These are phyloP conservation scores for Pelargonium cotyledonis DNA, from an alignment of 441 rosid species.

Conservation along the genomic window DNA sequence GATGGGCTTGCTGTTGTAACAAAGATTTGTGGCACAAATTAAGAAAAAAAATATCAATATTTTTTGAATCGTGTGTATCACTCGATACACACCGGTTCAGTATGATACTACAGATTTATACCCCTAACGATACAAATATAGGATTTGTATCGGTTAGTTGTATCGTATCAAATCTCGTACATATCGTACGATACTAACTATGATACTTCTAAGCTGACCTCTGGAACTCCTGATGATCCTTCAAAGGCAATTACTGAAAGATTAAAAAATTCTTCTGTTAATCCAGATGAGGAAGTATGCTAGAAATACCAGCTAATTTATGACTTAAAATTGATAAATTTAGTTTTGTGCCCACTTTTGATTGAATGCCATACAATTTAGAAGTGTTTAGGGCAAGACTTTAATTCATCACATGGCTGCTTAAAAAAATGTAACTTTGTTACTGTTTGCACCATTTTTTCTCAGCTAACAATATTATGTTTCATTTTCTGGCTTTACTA, in stretches of 20 bases:
- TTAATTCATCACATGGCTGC: neutral
- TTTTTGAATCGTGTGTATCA: too few relatives aligned
- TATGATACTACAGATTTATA: too few relatives aligned
- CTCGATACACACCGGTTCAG: too few relatives aligned
- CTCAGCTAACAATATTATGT: neutral
- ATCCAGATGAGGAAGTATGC: conserved; percentile 45
- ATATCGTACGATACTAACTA: neutral
- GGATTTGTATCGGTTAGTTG: too few relatives aligned
- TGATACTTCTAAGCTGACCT: conserved; percentile 16
- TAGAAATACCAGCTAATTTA: conserved; percentile 14
- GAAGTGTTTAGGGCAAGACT: neutral
- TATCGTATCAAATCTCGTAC: too few relatives aligned
- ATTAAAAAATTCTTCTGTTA: conserved; percentile 30
- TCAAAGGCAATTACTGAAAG: conserved; percentile 29
- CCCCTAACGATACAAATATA: too few relatives aligned
- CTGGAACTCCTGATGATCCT: conserved; percentile 33
- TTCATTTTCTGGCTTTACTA: neutral
- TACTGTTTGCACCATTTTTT: neutral
- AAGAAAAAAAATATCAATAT: too few relatives aligned
- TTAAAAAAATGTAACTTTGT: neutral
- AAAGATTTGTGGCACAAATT: too few relatives aligned
- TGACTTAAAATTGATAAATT: conserved; percentile 12
- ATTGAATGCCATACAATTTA: neutral
- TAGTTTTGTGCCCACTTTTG: neutral
- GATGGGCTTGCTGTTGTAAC: too few relatives aligned